Evolutionary conservation across 352 stramenopile genomes (phyloP), one percentile per base, ranked within the genome.

Genomic region (Globisporangium nodosum): DNA sequence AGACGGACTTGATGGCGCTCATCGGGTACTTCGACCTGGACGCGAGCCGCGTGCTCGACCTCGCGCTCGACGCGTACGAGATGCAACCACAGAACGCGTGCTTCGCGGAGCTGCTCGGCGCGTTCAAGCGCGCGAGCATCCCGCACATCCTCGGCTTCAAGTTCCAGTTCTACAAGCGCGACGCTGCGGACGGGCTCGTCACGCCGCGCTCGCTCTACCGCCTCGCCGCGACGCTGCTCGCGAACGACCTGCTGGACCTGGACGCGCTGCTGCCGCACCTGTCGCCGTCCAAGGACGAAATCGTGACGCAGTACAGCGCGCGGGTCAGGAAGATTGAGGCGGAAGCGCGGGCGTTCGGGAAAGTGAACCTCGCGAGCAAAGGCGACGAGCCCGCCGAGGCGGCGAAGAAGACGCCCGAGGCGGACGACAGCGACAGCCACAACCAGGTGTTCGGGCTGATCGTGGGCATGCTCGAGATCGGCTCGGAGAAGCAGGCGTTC

Each of bases 11-110:
- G 3, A 68, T 92, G 52, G 70, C 82, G 53, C 70, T 94, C 27
- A 88, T 94, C 56, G 85, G 85, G 3, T 96, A 88, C 59, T 99
- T 99, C 61, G 91, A 98, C 70, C 66, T 99, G 11, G 96, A 99
- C 73, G 94, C 96, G 5, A 98, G 98, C 76, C 86, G 96, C 31
- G 88, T 97, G 6, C 68, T 98, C 27, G 96, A 99, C 70, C 70
- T 99, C 30, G 71, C 90, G 16, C 73, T 98, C 8, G 92, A 98
- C 60, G 87, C 84, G 5, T 92, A 98, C 57, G 96, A 98, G 71
- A 87, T 82, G 66, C 80, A 96, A 58, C 73, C 94, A 18, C 66
- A 72, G 3, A 94, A 95, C 62, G 70, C 83, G n/a, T 76, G 66
- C 49, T 94, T 93, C 58, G 70, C 77, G 0, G 72, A 86, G 13